Evolutionary conservation across 768 basidiomycete species (phyloP).

Genomic region (Boletellus sp.): DNA sequence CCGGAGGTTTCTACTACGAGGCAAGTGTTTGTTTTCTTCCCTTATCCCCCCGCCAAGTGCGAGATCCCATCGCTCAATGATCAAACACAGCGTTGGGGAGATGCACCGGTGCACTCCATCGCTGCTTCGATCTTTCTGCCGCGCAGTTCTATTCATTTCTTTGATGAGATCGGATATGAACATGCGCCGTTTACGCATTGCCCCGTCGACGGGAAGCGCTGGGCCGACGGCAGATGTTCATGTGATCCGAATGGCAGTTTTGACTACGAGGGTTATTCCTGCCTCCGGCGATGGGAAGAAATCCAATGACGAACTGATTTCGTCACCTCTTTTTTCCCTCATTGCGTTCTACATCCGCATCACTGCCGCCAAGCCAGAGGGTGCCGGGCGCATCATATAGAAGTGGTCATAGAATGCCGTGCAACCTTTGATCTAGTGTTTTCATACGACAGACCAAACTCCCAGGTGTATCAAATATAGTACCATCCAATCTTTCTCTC

Average conservation of each 20-base stretch:
- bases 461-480: background rate
- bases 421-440: too few relatives aligned
- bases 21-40: slow-evolving; percentile 25
- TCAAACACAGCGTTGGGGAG: slow-evolving; percentile 75
- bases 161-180: slow-evolving; percentile 73
- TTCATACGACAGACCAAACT: too few relatives aligned
- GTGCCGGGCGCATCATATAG: background rate
- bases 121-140: slow-evolving; percentile 86
- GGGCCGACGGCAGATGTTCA: slow-evolving; percentile 23
- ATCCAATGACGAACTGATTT: background rate
- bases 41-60: background rate
- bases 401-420: too few relatives aligned
- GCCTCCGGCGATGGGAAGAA: slow-evolving; percentile 22
- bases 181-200: slow-evolving; percentile 29
- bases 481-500: background rate
- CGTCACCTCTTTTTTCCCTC: background rate
- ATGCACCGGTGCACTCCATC: slow-evolving; percentile 89
- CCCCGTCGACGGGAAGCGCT: slow-evolving; percentile 16
- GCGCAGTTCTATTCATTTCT: slow-evolving; percentile 91
- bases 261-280: slow-evolving; percentile 29
- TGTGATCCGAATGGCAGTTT: slow-evolving; percentile 22
- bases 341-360: background rate
- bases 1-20: slow-evolving; percentile 91
- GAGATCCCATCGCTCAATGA: background rate
- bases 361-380: too few relatives aligned